Base-by-base conservation (phyloP, 2,329 filamentous ascomycete genomes). In the Scedosporium boydii region DNA sequence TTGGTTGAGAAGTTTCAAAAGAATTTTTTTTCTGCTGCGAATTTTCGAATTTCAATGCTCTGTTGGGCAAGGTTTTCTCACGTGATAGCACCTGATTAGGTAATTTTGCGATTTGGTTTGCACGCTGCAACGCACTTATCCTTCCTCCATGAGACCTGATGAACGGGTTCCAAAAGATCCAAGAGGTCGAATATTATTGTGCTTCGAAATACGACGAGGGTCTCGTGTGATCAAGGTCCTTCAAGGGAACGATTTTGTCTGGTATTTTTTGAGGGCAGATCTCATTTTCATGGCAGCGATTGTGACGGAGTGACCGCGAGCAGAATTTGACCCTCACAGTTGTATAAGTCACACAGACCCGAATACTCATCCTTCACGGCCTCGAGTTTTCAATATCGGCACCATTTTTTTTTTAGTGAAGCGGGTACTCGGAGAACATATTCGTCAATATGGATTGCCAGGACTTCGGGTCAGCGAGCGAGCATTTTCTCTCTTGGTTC, bases 401-500 rank as follows among this genome's bases (percentile, higher is more conserved):
- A 21, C 44, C 21, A 6, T 48, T 38, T 38, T 38, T 23, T 38
- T 38, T 38, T 38, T 2, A 38, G 34, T 38, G 34, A 38, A 38
- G 34, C 34, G 4, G 3, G 1, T 14, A 14, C 34, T 23, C 23
- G 14, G 27, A 10, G 23, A 53, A 53, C 2, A 23, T 10, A 26
- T 23, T 27, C 2, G 18, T 27, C 51, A 55, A 6, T 14, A 61
- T 61, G 60, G 60, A 58, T 26, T 12, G 26, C 4, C 14, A 12
- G 16, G 71, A 73, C 16, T 85, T 83, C 62, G 68, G 77, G 7
- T 65, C 70, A 41, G 74, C 72, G 59, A 80, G 81, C 0, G 68
- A 73, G 38, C 71, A 68, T 2, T 86, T 86, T 66, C 66, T 84
- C 34, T 66, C 70, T 16, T 86, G 83, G 83, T 86, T 86, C 71